Evolutionary conservation across 2,329 filamentous ascomycete genomes (phyloP).

Genomic region (Cladophialophora psammophila): DNA sequence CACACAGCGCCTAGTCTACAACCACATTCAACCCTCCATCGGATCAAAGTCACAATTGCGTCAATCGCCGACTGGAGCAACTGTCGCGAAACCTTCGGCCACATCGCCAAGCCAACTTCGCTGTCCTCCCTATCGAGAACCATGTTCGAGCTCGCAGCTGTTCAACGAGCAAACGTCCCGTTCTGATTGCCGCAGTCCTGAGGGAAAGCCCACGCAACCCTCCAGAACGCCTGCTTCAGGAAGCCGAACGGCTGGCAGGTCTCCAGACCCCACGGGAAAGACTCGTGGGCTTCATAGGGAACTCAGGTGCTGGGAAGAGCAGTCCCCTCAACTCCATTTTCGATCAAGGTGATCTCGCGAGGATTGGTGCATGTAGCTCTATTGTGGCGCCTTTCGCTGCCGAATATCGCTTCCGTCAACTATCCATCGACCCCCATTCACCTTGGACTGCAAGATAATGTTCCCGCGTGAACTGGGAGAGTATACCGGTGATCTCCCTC

Average conservation of each 20-base stretch:
- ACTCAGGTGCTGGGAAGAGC: constrained; percentile 23
- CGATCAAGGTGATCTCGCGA: constrained; percentile 11
- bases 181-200: not conserved
- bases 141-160: not conserved
- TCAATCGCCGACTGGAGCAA: not conserved
- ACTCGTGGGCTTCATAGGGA: constrained; percentile 20
- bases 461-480: not conserved
- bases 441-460: constrained; percentile 4
- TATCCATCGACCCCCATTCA: constrained; percentile 2
- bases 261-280: not conserved
- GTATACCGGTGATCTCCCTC: not conserved
- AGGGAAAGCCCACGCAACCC: not conserved
- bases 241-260: constrained; percentile 5
- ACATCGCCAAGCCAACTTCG: not conserved
- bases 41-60: not conserved
- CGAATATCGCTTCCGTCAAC: constrained; percentile 10
- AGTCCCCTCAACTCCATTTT: constrained; percentile 15
- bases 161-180: not conserved
- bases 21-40: not conserved
- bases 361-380: constrained; percentile 7
- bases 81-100: not conserved
- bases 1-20: not conserved
- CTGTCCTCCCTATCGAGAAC: not conserved
- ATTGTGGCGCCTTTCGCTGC: constrained; percentile 20
- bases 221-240: not conserved